Evolutionary conservation across 1,284 basidiomycete species (phyloP).

Genomic region (Pisolithus thermaeus): DNA sequence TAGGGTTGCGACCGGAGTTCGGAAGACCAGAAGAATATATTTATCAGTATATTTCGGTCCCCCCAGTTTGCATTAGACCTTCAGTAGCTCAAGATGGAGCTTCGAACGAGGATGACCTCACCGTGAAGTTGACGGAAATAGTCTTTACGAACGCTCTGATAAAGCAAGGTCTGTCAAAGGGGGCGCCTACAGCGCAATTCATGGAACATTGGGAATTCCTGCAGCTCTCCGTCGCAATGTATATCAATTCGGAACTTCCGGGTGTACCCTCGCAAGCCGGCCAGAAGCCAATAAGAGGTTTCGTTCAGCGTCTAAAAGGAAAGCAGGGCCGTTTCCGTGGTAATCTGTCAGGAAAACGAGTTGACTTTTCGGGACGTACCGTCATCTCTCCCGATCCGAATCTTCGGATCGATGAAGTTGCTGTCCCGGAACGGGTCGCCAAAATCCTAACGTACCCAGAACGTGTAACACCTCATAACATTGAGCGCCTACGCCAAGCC

Average conservation of each 20-base stretch:
- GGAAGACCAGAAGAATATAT: slow-evolving; percentile 97
- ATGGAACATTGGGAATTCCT: slow-evolving; percentile 99
- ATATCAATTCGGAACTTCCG: slow-evolving; percentile 97
- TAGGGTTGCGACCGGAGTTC: slow-evolving; percentile 85
- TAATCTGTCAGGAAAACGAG: slow-evolving; percentile 98
- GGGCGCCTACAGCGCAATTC: slow-evolving; percentile 82
- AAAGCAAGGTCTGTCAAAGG: slow-evolving; percentile 85
- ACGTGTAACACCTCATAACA: slow-evolving; percentile 90
- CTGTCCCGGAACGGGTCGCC: slow-evolving; percentile 94
- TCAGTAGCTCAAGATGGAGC: slow-evolving; percentile 97
- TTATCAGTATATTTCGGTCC: slow-evolving; percentile 99
- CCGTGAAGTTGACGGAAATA: slow-evolving; percentile 96
- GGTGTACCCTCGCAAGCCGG: slow-evolving; percentile 83
- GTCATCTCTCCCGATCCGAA: slow-evolving; percentile 99
- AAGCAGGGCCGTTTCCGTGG: slow-evolving; percentile 99
- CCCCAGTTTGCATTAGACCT: slow-evolving; percentile 97
- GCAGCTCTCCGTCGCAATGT: slow-evolving; percentile 92
- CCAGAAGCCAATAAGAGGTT: slow-evolving; percentile 91
- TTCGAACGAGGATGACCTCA: slow-evolving; percentile 97
- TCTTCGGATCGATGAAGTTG: slow-evolving; percentile 95
- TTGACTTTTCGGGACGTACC: slow-evolving; percentile 97
- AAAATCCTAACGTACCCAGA: slow-evolving; percentile 97
- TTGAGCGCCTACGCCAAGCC: slow-evolving; percentile 72
- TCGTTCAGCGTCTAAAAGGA: slow-evolving; percentile 97
- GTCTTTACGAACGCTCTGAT: slow-evolving; percentile 94